These are phyloP conservation scores for Gonium pectorale DNA, from an alignment of 139 green algal species.

Conservation along the genomic window DNA sequence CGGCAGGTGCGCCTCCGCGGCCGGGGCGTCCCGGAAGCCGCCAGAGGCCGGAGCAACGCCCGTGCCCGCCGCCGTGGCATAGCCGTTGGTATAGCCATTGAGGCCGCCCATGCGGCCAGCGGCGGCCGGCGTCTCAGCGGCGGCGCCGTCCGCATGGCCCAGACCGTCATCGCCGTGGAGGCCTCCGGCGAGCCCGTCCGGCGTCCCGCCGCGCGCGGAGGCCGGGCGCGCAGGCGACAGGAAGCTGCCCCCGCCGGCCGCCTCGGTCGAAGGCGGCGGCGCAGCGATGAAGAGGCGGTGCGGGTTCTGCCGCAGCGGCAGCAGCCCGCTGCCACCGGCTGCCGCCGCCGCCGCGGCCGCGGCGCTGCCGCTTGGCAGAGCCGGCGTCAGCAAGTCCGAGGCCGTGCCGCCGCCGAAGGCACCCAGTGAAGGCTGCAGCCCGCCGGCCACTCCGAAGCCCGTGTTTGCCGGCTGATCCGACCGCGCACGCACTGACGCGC, in stretches of 20 bases:
- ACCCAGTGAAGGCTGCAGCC: not conserved
- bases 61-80: not conserved
- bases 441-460: not conserved
- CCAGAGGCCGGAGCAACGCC: not conserved
- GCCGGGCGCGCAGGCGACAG: slow-evolving; percentile 37
- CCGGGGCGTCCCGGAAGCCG: not conserved
- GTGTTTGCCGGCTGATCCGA: slow-evolving; percentile 41
- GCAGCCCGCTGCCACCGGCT: slow-evolving; percentile 42
- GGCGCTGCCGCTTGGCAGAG: slow-evolving; percentile 3
- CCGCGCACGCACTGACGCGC: slow-evolving; percentile 63
- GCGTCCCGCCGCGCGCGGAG: not conserved
- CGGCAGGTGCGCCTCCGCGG: slow-evolving; percentile 40
- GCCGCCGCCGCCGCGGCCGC: slow-evolving; percentile 14
- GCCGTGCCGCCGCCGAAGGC: not conserved
- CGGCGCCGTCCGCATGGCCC: not conserved
- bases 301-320: slow-evolving; percentile 84
- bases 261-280: slow-evolving; percentile 69
- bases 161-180: not conserved
- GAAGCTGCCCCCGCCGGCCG: slow-evolving; percentile 32
- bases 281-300: slow-evolving; percentile 86
- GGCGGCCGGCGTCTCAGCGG: not conserved
- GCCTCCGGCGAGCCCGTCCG: not conserved
- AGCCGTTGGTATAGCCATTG: not conserved
- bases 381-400: slow-evolving; percentile 23
- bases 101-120: not conserved